A percentile compares a stretch with the other conserved stretches of the same genome.
phyloP scores from a whole-genome alignment of 2,329 filamentous ascomycete species.

The Magnaporthiopsis rhizophila region DNA sequence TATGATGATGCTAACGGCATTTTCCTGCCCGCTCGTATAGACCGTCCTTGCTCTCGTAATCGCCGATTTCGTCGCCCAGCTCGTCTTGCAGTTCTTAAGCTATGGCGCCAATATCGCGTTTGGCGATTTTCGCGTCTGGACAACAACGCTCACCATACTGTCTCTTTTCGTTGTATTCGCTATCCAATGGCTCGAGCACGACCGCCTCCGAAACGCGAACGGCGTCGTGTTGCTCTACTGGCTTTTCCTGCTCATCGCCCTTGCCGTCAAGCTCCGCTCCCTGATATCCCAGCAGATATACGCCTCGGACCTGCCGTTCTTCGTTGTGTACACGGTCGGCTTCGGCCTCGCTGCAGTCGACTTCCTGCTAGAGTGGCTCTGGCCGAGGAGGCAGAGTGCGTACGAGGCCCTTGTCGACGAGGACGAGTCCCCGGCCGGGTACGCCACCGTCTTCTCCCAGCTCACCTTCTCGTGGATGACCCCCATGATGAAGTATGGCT shows the following conservation, averaged over 20 bases:
- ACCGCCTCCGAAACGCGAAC: slow-evolving; percentile 74
- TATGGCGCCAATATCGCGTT: slow-evolving; percentile 60
- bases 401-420: slow-evolving; percentile 51
- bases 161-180: slow-evolving; percentile 68
- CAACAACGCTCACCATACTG: slow-evolving; percentile 60
- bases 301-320: slow-evolving; percentile 59
- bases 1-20: background rate
- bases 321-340: slow-evolving; percentile 65
- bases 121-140: slow-evolving; percentile 80
- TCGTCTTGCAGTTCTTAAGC: slow-evolving; percentile 65
- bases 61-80: slow-evolving; percentile 61
- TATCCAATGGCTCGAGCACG: slow-evolving; percentile 82
- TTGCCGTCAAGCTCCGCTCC: slow-evolving; percentile 77
- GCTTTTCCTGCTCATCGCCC: slow-evolving; percentile 74
- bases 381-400: slow-evolving; percentile 65
- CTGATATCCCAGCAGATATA: slow-evolving; percentile 72
- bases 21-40: slow-evolving; percentile 19
- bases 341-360: slow-evolving; percentile 62
- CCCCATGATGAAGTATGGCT: slow-evolving; percentile 90
- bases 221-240: slow-evolving; percentile 88
- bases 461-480: slow-evolving; percentile 99
- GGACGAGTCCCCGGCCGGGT: slow-evolving; percentile 68
- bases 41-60: slow-evolving; percentile 59
- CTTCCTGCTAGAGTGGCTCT: slow-evolving; percentile 76
- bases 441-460: slow-evolving; percentile 87